phyloP scores from a whole-genome alignment of 768 basidiomycete genomes.

The Phaffia tasmanica region DNA sequence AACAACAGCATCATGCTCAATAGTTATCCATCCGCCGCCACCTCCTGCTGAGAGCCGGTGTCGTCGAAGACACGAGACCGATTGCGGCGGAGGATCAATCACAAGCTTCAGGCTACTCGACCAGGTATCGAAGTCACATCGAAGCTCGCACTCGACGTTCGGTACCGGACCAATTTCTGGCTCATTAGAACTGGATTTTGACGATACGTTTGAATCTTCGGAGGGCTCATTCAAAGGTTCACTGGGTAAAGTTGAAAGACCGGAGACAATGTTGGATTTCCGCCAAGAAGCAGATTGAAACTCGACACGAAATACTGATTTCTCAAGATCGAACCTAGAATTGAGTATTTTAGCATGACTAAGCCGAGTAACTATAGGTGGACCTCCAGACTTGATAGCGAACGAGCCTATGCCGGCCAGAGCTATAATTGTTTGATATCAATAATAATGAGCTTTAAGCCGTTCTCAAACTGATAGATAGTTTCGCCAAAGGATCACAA shows the following conservation, averaged over 20 bases:
- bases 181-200: slow-evolving; percentile 6
- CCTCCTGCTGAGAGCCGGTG: slow-evolving; percentile 77
- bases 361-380: slow-evolving; percentile 77
- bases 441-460: not conserved
- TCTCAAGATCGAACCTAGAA: slow-evolving; percentile 78
- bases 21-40: slow-evolving; percentile 86
- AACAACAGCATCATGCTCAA: slow-evolving; percentile 75
- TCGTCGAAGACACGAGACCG: slow-evolving; percentile 67
- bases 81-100: slow-evolving; percentile 80
- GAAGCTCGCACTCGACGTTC: slow-evolving; percentile 67
- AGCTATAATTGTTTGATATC: slow-evolving; percentile 46
- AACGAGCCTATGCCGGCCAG: slow-evolving; percentile 90
- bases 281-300: slow-evolving; percentile 45
- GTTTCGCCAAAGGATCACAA: too few relatives aligned
- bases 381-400: slow-evolving; percentile 87
- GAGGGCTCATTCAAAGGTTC: not conserved
- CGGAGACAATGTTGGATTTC: slow-evolving; percentile 16
- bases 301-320: slow-evolving; percentile 65
- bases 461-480: not conserved
- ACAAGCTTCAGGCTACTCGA: slow-evolving; percentile 70
- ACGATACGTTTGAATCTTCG: not conserved
- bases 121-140: slow-evolving; percentile 89
- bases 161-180: slow-evolving; percentile 17
- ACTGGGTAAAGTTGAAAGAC: not conserved
- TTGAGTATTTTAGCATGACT: slow-evolving; percentile 55